These are phyloP conservation scores for Rhynchospora pubera DNA, from an alignment of 176 grass and related monocot genomes.

Conservation along the genomic window DNA sequence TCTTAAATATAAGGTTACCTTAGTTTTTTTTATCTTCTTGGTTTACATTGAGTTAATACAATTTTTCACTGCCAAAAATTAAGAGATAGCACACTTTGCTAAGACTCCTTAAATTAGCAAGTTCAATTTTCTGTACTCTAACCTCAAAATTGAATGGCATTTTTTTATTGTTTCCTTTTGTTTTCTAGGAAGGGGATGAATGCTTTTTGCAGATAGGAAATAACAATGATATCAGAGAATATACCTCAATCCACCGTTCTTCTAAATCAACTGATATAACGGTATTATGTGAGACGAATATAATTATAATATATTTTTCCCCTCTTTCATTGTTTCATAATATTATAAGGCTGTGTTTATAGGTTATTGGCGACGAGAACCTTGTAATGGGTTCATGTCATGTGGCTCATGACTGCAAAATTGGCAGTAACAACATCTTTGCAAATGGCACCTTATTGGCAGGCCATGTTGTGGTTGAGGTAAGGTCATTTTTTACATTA, in stretches of 20 bases:
- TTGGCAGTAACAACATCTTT: constrained; percentile 90
- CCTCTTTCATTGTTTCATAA: background rate
- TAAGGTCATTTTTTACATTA: constrained; percentile 35
- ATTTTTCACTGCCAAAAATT: background rate
- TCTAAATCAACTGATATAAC: constrained; percentile 62
- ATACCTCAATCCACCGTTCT: constrained; percentile 72
- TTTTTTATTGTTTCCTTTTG: constrained; percentile 6
- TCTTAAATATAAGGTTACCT: constrained; percentile 88
- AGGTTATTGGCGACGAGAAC: constrained; percentile 89
- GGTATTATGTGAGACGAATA: constrained; percentile 45
- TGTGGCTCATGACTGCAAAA: constrained; percentile 92
- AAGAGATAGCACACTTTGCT: background rate
- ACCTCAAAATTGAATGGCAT: background rate
- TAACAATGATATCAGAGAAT: constrained; percentile 82
- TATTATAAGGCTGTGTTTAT: background rate
- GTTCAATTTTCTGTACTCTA: background rate
- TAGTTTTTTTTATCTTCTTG: background rate
- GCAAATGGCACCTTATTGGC: constrained; percentile 81
- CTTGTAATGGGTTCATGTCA: constrained; percentile 87
- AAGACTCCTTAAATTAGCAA: background rate
- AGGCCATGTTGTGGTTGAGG: constrained; percentile 84
- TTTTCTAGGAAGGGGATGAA: constrained; percentile 47
- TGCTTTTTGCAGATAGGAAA: constrained; percentile 73
- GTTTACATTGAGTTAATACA: background rate
- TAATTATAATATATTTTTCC: background rate